Percentiles rank a stretch among this genome's conserved stretches.
Conservation (phyloP, 176 grass and related monocot species). For the Typha latifolia region DNA sequence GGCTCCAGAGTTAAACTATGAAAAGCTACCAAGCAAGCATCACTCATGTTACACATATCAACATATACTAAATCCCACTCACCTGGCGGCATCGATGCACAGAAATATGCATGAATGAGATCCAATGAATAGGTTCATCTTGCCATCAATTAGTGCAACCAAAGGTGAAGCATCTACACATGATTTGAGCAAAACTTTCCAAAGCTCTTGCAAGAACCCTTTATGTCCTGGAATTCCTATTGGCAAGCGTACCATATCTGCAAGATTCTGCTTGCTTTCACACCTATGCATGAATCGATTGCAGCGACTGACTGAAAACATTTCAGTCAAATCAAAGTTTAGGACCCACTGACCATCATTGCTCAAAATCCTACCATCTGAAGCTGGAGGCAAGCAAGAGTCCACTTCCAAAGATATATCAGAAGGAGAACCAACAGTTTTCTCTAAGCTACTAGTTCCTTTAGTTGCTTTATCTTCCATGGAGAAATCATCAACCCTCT, state of each 20-base stretch:
- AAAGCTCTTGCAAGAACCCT: constrained; percentile 40
- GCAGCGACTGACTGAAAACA: constrained; percentile 47
- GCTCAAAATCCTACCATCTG: constrained; percentile 21
- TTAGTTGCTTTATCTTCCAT: constrained; percentile 6
- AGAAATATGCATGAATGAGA: constrained; percentile 79
- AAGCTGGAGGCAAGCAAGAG: constrained; percentile 8
- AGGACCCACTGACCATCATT: constrained; percentile 26
- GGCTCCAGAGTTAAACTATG: no score
- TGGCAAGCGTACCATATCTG: constrained; percentile 25
- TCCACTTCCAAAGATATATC: constrained; percentile 3
- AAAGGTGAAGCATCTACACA: constrained; percentile 98
- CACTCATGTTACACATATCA: background rate
- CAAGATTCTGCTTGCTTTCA: constrained; percentile 20
- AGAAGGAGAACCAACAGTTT: constrained; percentile 12
- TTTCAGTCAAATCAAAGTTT: constrained; percentile 33
- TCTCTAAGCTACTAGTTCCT: constrained; percentile 1
- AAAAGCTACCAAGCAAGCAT: no score
- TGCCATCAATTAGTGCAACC: constrained; percentile 57
- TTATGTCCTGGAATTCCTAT: constrained; percentile 22
- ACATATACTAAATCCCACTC: constrained; percentile 7
- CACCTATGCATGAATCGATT: constrained; percentile 47
- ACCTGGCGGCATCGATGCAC: constrained; percentile 66
- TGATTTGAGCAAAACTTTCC: constrained; percentile 62
- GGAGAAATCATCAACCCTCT: constrained; percentile 13
- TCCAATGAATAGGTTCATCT: constrained; percentile 65